phyloP scores from a whole-genome alignment of 2,329 filamentous ascomycete genomes.

The Fusarium subtropicale region DNA sequence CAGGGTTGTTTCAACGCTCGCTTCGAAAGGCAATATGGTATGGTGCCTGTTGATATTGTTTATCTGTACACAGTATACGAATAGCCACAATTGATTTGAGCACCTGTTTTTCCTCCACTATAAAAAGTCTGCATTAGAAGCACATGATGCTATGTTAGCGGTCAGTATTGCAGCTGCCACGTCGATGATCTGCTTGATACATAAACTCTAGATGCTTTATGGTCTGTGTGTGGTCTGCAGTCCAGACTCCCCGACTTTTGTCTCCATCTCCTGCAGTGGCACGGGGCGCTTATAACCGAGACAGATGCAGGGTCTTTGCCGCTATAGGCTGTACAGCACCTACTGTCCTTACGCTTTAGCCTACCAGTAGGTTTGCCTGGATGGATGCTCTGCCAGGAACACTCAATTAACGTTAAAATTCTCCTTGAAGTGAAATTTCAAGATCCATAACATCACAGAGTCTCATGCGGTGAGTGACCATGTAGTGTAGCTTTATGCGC shows the following conservation, averaged over 20 bases:
- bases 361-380: neutral
- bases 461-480: neutral
- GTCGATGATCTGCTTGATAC: conserved; percentile 5
- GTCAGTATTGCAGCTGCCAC: conserved; percentile 14
- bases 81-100: neutral
- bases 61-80: neutral
- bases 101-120: neutral
- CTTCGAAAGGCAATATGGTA: neutral
- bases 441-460: neutral
- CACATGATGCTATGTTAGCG: conserved; percentile 19
- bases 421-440: neutral
- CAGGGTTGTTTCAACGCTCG: conserved; percentile 1
- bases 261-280: conserved; percentile 6
- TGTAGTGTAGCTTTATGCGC: neutral
- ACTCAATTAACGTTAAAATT: neutral
- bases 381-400: neutral
- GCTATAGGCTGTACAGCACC: neutral
- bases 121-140: neutral
- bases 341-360: neutral
- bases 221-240: neutral
- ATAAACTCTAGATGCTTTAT: neutral
- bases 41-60: neutral
- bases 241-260: neutral
- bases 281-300: conserved; percentile 13
- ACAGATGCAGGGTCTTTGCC: conserved; percentile 19